Evolutionary conservation across 2,329 filamentous ascomycete genomes (phyloP), one percentile per base, ranked within the genome.

Genomic region (Thielaviopsis euricoi): DNA sequence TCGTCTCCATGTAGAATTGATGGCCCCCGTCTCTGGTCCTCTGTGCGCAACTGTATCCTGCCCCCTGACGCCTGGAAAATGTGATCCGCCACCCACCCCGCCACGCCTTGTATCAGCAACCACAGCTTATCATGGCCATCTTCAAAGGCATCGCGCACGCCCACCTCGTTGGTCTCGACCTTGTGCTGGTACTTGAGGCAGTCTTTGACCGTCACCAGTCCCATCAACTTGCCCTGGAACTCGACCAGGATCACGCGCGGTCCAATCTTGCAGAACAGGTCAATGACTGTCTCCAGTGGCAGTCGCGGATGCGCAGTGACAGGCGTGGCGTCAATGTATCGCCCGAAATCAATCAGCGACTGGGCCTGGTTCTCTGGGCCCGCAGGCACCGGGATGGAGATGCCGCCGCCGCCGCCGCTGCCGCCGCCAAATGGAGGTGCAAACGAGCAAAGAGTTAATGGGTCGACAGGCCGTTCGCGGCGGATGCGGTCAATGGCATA

Each of bases 121-220:
- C 85, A 89, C 1, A 89, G 67, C 62, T 74, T 74, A 65, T 87
- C 85, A 66, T 88, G 80, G 3, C 74, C 72, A 48, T 58, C 59
- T 60, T 81, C 77, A 37, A 74, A 69, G 57, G 80, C 69, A 25
- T 73, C 70, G 51, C 77, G 72, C 59, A 84, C 80, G 33, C 81
- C 77, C 60, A 79, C 77, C 3, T 80, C 81, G 49, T 86, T 82
- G 9, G 87, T 87, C 69, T 98, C 93, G 0, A 87, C 88, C 73
- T 93, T 94, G 79, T 97, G 95, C 70, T 98, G 91, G 66, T 95
- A 97, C 68, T 93, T 95, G 58, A 98, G 74, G 64, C 93, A 97
- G 68, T 98, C 93, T 69, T 98, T 98, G 62, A 96, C 87, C 0
- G 93, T 98, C 0, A 98, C 87, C 0, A 98, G 76, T 0, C 93